A percentile compares a stretch with the other conserved stretches of the same genome.
phyloP scores from a whole-genome alignment of 129 eudicot species.

The Helianthus tuberosus region DNA sequence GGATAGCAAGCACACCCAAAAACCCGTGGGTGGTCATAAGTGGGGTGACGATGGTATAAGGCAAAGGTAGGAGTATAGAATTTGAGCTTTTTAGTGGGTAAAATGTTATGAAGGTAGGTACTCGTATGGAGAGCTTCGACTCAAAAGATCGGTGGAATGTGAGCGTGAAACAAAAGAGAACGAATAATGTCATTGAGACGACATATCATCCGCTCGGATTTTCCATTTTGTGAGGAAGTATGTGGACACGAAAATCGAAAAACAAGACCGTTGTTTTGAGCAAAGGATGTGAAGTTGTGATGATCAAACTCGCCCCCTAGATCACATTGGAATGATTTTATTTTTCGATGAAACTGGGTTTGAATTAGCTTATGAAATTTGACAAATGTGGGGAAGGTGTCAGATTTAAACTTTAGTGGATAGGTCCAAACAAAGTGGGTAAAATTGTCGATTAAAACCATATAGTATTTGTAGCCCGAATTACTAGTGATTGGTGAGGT shows the following conservation, averaged over 20 bases:
- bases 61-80: too few relatives aligned
- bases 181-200: neutral
- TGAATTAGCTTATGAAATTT: neutral
- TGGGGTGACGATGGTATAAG: too few relatives aligned
- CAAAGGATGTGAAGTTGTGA: neutral
- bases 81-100: too few relatives aligned
- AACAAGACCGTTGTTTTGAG: neutral
- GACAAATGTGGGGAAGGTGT: neutral
- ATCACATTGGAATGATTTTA: neutral
- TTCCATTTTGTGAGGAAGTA: neutral
- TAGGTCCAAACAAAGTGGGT: neutral
- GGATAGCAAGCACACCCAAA: too few relatives aligned
- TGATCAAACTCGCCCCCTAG: constrained; percentile 5
- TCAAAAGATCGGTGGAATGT: too few relatives aligned
- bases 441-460: neutral
- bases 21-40: too few relatives aligned
- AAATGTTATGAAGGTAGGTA: too few relatives aligned
- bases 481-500: neutral
- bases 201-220: neutral
- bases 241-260: neutral
- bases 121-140: too few relatives aligned
- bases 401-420: neutral
- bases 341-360: neutral
- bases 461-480: neutral
- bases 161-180: neutral